Evolutionary conservation across 352 stramenopile species (phyloP), one percentile per base, ranked within the genome.

Genomic region (Peronospora belbahrii): DNA sequence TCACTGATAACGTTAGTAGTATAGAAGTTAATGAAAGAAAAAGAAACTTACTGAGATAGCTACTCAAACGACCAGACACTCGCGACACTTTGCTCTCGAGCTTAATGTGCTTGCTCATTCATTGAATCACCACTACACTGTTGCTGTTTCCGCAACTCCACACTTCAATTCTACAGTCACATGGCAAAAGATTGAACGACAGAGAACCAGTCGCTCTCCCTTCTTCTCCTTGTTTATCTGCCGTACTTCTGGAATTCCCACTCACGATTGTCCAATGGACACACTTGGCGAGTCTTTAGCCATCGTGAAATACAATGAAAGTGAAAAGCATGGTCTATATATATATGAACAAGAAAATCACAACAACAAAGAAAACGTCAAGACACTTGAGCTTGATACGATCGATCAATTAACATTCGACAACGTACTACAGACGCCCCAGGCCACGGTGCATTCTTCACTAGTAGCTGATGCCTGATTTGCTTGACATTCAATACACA

Each of bases 241-340:
- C 79, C 79, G 60, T 93, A 93, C 75, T 99, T 99, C 50, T 97
- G 88, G 81, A 99, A 99, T 51, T 99, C 97, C 97, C 97, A 99
- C 80, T 99, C 96, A 65, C 97, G 97, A 77, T 99, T 99, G 79
- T 97, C 98, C 36, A 99, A 70, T 28, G 97, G 96, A 83, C 97
- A 99, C 36, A 99, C 96, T 56, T 96, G 95, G 38, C 96, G 76
- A 14, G 96, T 99, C 79, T 98, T 99, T 41, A 99, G 78, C 97
- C 97, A 99, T 52, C 96, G 88, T 59, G 97, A 97, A 59, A 99
- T 99, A 76, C 97, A 99, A 77, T 99, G 95, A 45, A 99, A 96
- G 77, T 99, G 97, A 75, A 99, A 99, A 8, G 97, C 95, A 63
- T 99, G 96, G 61, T 97, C 93, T 88, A 78, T 88, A n/a, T 53